These are phyloP conservation scores for Inga leiocalycina DNA, from an alignment of 306 rosid genomes.

Conservation along the genomic window DNA sequence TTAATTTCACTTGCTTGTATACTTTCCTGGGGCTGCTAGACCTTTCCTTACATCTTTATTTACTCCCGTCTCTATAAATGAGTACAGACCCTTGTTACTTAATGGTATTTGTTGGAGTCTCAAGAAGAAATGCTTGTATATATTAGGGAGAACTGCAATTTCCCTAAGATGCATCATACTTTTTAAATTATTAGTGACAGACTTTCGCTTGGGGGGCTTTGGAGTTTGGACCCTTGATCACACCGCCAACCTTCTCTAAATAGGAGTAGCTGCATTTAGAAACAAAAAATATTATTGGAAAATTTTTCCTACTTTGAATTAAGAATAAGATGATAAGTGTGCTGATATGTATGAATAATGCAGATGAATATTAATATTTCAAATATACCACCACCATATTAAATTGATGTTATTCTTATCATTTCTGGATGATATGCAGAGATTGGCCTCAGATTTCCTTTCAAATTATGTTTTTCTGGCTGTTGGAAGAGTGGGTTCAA, in stretches of 20 bases:
- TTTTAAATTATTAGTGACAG: conserved; percentile 12
- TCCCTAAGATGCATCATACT: conserved; percentile 15
- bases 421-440: conserved; percentile 61
- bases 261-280: not conserved
- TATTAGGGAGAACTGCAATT: conserved; percentile 11
- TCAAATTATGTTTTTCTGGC: conserved; percentile 82
- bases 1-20: not conserved
- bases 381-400: conserved; percentile 2
- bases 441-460: conserved; percentile 96
- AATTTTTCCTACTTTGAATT: conserved; percentile 5
- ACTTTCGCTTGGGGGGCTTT: conserved; percentile 1
- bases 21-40: not conserved
- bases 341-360: not conserved
- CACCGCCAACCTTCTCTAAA: conserved; percentile 19
- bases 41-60: not conserved
- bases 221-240: conserved; percentile 1
- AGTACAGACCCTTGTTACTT: not conserved
- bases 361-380: conserved; percentile 8
- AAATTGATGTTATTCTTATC: conserved; percentile 24
- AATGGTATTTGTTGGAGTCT: conserved; percentile 8
- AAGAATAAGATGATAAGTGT: conserved; percentile 4
- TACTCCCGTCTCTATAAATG: not conserved
- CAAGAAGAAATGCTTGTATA: not conserved
- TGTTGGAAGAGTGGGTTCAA: conserved; percentile 99
- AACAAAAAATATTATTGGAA: conserved; percentile 10